Conservation (phyloP, 495 filamentous ascomycete species). For the Aspergillus saccharolyticus region DNA sequence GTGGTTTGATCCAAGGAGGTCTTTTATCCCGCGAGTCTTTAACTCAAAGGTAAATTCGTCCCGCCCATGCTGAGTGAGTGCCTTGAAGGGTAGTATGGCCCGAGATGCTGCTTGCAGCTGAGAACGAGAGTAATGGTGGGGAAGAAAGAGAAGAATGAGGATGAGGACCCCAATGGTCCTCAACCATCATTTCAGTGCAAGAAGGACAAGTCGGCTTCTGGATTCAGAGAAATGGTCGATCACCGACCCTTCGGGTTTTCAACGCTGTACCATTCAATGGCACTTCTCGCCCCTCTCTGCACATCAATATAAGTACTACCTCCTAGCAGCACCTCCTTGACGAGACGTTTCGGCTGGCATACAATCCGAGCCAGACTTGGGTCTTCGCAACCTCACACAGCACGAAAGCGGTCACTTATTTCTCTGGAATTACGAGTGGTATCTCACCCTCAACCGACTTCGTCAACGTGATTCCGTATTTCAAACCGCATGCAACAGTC, state of each 20-base stretch:
- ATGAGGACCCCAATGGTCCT: not conserved
- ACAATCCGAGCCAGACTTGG: not conserved
- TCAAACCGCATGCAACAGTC: conserved; percentile 24
- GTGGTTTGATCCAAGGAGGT: not conserved
- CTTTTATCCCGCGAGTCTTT: not conserved
- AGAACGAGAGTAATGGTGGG: not conserved
- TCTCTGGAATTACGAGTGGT: conserved; percentile 49
- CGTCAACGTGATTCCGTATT: conserved; percentile 31
- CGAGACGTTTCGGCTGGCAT: not conserved
- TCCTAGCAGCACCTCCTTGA: not conserved
- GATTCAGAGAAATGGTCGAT: not conserved
- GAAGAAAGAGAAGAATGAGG: not conserved
- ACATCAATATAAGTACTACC: not conserved
- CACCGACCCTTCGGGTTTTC: not conserved
- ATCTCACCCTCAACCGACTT: conserved; percentile 28
- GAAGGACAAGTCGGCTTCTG: not conserved
- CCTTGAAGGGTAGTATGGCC: conserved; percentile 14
- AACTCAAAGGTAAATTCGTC: conserved; percentile 4
- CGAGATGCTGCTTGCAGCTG: not conserved
- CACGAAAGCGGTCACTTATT: conserved; percentile 35
- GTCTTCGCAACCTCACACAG: conserved; percentile 22
- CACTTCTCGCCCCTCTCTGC: not conserved
- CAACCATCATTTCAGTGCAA: not conserved
- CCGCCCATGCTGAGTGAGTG: conserved; percentile 3
- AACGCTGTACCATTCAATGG: not conserved